These are phyloP conservation scores for Mercurialis annua DNA, from an alignment of 345 rosid genomes.

Conservation along the genomic window DNA sequence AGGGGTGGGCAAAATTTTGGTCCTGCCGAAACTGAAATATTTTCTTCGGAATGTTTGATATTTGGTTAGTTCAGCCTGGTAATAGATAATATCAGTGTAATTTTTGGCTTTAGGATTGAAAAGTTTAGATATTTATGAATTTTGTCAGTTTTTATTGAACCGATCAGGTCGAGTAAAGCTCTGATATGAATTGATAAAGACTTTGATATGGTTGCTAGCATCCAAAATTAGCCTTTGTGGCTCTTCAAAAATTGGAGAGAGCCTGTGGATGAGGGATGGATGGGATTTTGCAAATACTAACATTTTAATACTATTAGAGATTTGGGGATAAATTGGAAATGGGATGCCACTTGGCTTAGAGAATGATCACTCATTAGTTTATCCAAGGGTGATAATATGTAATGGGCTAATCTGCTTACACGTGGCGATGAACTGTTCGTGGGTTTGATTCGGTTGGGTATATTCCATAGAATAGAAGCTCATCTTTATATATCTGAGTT, in stretches of 20 bases:
- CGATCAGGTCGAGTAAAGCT: too few species aligned
- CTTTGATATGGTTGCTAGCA: neutral
- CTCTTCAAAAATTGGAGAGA: constrained; percentile 2
- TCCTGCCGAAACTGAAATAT: too few species aligned
- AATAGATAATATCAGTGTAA: too few species aligned
- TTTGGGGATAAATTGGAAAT: constrained; percentile 20
- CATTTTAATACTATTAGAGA: constrained; percentile 8
- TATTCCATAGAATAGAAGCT: constrained; percentile 38
- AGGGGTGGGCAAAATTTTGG: too few species aligned
- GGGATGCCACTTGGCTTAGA: constrained; percentile 41
- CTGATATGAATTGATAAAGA: neutral
- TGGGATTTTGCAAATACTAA: constrained; percentile 26
- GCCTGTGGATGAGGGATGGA: constrained; percentile 19
- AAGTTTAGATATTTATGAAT: too few species aligned
- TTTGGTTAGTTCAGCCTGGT: too few species aligned
- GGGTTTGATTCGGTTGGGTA: constrained; percentile 31
- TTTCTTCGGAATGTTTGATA: too few species aligned
- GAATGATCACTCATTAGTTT: constrained; percentile 55
- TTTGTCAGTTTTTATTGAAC: too few species aligned
- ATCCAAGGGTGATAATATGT: constrained; percentile 66
- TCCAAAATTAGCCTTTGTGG: neutral
- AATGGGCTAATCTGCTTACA: constrained; percentile 47
- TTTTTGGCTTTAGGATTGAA: too few species aligned
- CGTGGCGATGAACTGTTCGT: constrained; percentile 28
- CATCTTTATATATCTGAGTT: constrained; percentile 33